Percentiles rank a stretch among this genome's conserved stretches.
Evolutionary conservation across 1,284 basidiomycete species (phyloP).

Genomic region (Chalciporus sp.): DNA sequence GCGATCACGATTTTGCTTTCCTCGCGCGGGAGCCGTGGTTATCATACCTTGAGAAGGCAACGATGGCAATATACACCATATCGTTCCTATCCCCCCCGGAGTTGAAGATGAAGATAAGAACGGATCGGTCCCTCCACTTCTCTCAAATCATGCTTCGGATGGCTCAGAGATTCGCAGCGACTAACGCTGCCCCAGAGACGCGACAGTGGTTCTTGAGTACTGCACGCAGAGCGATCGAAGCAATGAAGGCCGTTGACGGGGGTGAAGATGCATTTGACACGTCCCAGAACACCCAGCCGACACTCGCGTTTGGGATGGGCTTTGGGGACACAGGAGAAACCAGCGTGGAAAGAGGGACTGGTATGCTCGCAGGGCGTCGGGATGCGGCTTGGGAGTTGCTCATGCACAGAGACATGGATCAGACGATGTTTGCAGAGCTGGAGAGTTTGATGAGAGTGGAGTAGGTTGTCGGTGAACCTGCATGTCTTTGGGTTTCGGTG

Average conservation of each 20-base stretch:
- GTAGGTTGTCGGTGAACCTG: slow-evolving; percentile 25
- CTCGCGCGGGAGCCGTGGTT: slow-evolving; percentile 70
- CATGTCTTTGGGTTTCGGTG: not conserved
- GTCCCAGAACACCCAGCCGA: slow-evolving; percentile 54
- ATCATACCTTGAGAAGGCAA: slow-evolving; percentile 76
- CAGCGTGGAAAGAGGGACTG: slow-evolving; percentile 66
- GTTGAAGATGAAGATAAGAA: slow-evolving; percentile 71
- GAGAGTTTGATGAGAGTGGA: slow-evolving; percentile 74
- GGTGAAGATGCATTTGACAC: slow-evolving; percentile 74
- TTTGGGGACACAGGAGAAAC: slow-evolving; percentile 74
- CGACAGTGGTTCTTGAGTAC: slow-evolving; percentile 62
- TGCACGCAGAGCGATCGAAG: slow-evolving; percentile 79
- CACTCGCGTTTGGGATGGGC: slow-evolving; percentile 72
- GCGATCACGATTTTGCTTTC: slow-evolving; percentile 76
- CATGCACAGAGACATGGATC: slow-evolving; percentile 68
- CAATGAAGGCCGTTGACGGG: slow-evolving; percentile 84
- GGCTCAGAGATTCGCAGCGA: slow-evolving; percentile 59
- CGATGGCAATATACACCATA: slow-evolving; percentile 84
- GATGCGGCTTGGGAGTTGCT: slow-evolving; percentile 71
- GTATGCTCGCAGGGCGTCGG: slow-evolving; percentile 73
- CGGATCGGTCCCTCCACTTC: slow-evolving; percentile 59
- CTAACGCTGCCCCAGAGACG: slow-evolving; percentile 46
- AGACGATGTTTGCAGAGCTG: slow-evolving; percentile 71
- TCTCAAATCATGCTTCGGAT: slow-evolving; percentile 65
- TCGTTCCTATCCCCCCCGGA: slow-evolving; percentile 80